These are phyloP conservation scores for Gastrolobium villosum DNA, from an alignment of 306 rosid species.

Conservation along the genomic window DNA sequence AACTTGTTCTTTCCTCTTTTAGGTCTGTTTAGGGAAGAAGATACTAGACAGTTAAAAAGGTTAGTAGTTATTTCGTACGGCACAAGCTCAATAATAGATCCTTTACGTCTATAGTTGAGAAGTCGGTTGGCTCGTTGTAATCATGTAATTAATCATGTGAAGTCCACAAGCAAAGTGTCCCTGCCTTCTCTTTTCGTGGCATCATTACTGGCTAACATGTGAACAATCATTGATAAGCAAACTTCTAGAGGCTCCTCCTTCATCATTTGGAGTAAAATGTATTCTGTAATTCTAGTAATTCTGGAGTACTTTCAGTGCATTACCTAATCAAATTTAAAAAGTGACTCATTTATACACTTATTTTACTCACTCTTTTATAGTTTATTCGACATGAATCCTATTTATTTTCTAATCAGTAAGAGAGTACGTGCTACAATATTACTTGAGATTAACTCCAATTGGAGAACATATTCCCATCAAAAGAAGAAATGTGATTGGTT, in stretches of 20 bases:
- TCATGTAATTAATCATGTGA: not conserved
- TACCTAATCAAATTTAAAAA: too few species aligned
- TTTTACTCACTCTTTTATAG: too few species aligned
- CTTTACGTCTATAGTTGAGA: not conserved
- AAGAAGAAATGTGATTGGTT: conserved; percentile 1
- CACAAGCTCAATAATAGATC: not conserved
- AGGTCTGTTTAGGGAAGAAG: not conserved
- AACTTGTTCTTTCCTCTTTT: not conserved
- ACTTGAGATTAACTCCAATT: not conserved
- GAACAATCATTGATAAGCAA: not conserved
- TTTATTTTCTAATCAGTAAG: too few species aligned
- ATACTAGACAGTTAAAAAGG: not conserved
- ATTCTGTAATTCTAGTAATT: too few species aligned
- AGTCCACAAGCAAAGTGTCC: not conserved
- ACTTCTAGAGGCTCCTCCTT: not conserved
- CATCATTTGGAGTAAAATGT: not conserved
- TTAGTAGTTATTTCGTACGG: not conserved
- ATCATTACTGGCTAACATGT: not conserved
- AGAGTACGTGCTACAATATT: too few species aligned
- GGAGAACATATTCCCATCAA: conserved; percentile 20
- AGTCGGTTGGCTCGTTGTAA: not conserved
- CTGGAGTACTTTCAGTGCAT: too few species aligned
- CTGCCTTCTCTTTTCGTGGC: not conserved
- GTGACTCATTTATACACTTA: too few species aligned
- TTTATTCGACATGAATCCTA: too few species aligned